phyloP scores from a whole-genome alignment of 2,329 filamentous ascomycete species.

The Tolypocladium sp. region DNA sequence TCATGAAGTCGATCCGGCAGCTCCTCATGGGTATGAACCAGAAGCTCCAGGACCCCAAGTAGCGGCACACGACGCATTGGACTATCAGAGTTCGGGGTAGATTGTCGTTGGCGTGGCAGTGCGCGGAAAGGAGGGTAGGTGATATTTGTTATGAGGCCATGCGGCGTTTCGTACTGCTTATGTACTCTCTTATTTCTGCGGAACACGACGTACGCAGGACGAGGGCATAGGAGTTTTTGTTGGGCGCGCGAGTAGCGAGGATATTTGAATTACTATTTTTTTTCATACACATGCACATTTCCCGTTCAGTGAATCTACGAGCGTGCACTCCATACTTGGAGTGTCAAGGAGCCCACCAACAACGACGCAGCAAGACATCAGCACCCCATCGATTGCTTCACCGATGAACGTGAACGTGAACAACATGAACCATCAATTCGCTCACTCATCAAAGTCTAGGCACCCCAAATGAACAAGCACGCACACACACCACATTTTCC shows the following conservation, averaged over 20 bases:
- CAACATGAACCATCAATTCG: background rate
- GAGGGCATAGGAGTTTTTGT: background rate
- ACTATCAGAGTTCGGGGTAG: background rate
- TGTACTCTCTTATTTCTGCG: background rate
- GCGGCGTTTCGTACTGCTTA: background rate
- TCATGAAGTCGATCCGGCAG: slow-evolving; percentile 30
- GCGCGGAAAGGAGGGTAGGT: background rate
- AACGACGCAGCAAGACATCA: too few species aligned
- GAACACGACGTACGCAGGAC: background rate
- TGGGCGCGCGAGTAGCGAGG: background rate
- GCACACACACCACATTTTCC: background rate
- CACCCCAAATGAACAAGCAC: background rate
- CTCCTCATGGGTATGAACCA: slow-evolving; percentile 30
- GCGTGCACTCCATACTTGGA: background rate
- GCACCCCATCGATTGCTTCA: background rate
- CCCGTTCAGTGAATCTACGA: background rate
- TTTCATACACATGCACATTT: background rate
- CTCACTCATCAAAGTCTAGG: background rate
- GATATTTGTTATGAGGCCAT: background rate
- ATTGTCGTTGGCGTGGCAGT: background rate
- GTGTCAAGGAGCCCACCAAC: too few species aligned
- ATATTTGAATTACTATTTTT: background rate
- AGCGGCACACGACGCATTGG: background rate
- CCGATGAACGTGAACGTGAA: background rate
- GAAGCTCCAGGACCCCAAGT: slow-evolving; percentile 18